Evolutionary conservation across 371 early-diverging fungal genomes (phyloP).

Genomic region (Mucor piriformis): DNA sequence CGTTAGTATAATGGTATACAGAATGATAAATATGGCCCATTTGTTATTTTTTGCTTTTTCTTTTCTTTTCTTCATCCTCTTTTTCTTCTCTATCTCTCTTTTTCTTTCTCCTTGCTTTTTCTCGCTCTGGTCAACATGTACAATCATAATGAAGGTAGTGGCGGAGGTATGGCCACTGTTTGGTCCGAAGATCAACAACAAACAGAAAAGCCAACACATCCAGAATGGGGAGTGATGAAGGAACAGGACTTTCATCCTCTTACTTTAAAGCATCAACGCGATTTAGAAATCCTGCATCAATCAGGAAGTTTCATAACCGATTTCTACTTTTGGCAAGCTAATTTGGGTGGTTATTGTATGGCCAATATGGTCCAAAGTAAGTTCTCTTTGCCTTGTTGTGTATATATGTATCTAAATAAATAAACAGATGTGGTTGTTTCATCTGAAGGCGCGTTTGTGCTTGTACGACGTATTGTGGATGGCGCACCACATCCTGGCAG

Average conservation of each 20-base stretch:
- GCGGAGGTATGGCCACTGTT: conserved; percentile 11
- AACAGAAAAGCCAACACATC: conserved; percentile 24
- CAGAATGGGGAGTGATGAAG: conserved; percentile 53
- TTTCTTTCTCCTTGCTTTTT: neutral
- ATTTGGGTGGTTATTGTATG: conserved; percentile 55
- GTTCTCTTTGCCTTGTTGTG: neutral
- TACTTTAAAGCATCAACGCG: conserved; percentile 48
- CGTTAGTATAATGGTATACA: neutral
- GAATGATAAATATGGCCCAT: neutral
- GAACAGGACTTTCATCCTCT: conserved; percentile 52
- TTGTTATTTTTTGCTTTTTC: neutral
- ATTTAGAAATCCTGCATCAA: conserved; percentile 42
- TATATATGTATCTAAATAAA: neutral
- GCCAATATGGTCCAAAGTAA: conserved; percentile 53
- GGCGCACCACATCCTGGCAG: conserved; percentile 53
- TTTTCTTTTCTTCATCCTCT: neutral
- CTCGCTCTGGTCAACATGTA: neutral
- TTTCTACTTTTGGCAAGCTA: conserved; percentile 58
- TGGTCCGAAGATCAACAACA: conserved; percentile 11
- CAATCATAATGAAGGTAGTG: neutral
- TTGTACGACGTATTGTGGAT: conserved; percentile 46
- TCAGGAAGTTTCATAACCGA: conserved; percentile 33
- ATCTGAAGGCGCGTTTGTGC: conserved; percentile 41
- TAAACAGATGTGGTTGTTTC: conserved; percentile 42
- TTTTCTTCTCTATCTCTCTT: conserved; percentile 1